Evolutionary conservation across 805 yeast genomes (phyloP), one percentile per base, ranked within the genome.

Genomic region (Starmerella vitae): DNA sequence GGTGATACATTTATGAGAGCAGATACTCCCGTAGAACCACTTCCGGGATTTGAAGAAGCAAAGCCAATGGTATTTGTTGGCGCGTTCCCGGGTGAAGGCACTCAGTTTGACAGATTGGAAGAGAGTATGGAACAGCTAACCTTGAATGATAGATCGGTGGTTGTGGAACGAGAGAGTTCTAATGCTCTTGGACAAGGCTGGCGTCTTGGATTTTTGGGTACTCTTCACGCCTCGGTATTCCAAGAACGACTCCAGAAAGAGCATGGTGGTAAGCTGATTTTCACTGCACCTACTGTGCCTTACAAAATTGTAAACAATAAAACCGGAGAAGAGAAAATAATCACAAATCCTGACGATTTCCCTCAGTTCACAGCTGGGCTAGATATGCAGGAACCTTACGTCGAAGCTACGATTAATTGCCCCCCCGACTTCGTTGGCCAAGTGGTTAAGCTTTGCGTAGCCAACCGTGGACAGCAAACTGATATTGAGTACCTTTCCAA

Each of bases 31-130:
- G 75, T 80, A 2, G 82, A 76, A 46, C 78, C 95, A 1, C 65
- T 88, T 20, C 94, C 93, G 1, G 97, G 97, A 1, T 91, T 88
- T 58, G 96, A 86, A 59, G 95, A 84, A 52, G 86, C 93, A 1
- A 86, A 91, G 58, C 95, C 97, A 1, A 91, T 91, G 97, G 97
- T 88, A 7, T 91, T 88, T 57, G 93, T 88, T 35, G 97, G 97
- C 12, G 98, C 97, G 0, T 88, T 84, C 51, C 97, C 98, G 0
- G 91, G 95, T 0, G 94, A 88, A 53, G 94, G 94, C 4, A 70
- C 78, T 0, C 94, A 88, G 52, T 88, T 88, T 58, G 80, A 81
- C 44, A 78, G 72, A 20, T 68, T 88, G 65, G 93, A 91, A 54
- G 97, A 91, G 51, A 78, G 85, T 56, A 74, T 88, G 59, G 82